Evolutionary conservation across 1,139 yeast species (phyloP).

Genomic region (Blastobotrys capitulatus): DNA sequence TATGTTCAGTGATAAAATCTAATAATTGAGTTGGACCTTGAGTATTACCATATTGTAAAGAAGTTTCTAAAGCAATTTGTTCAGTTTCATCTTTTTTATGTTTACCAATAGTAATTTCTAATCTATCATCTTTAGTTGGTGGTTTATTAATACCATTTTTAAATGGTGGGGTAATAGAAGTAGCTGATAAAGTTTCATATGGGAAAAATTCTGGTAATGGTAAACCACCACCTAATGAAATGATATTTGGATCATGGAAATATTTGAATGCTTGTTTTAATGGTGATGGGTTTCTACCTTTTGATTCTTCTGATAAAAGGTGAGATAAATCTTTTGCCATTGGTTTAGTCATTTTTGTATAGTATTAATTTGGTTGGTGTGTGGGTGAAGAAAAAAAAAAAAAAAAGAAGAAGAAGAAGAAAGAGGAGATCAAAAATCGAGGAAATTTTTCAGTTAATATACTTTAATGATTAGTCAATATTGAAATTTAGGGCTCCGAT

Average conservation of each 20-base stretch:
- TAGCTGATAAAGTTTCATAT: constrained; percentile 65
- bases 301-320: constrained; percentile 73
- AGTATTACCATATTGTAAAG: constrained; percentile 89
- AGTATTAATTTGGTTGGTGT: neutral
- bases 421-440: neutral
- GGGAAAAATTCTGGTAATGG: constrained; percentile 92
- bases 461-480: no score
- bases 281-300: constrained; percentile 69
- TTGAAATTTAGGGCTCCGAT: no score
- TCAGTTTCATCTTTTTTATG: constrained; percentile 35
- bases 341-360: constrained; percentile 17
- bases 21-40: constrained; percentile 71
- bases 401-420: neutral
- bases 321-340: constrained; percentile 66
- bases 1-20: constrained; percentile 71
- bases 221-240: constrained; percentile 93
- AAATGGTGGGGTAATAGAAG: constrained; percentile 75
- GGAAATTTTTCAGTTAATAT: no score
- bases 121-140: constrained; percentile 45
- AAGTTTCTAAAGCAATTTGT: constrained; percentile 71
- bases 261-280: constrained; percentile 80
- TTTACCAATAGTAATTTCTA: constrained; percentile 43
- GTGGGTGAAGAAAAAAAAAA: neutral
- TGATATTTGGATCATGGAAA: constrained; percentile 65
- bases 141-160: constrained; percentile 66